Base-by-base conservation (phyloP, 2,329 filamentous ascomycete species). In the Fusarium sublunatum region DNA sequence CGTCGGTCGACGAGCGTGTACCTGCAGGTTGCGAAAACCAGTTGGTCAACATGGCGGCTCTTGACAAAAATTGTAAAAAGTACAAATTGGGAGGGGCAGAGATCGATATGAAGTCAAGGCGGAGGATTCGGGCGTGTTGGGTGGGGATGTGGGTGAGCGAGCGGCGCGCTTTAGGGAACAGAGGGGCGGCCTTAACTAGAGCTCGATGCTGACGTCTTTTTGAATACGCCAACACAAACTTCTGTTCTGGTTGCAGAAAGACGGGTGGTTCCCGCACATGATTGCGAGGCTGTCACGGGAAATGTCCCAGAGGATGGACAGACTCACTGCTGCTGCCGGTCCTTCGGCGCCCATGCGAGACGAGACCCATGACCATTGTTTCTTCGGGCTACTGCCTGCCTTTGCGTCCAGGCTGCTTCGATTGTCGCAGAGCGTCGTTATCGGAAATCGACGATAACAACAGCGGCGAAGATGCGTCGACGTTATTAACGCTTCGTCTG, bases 1-100 rank as follows among this genome's bases (percentile, higher is more conserved):
- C 87, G 54, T 91, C 87, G 65, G 76, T 77, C 5, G 88, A 89
- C 41, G 85, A 86, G 65, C 77, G 77, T 69, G 76, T 79, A 72
- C 80, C 81, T 81, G 71, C 67, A 65, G 73, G 71, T 73, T 73
- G 67, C 36, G 72, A 67, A 68, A 76, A 75, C 77, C 78, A 81
- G 70, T 72, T 74, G 64, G 78, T 80, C 68, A 81, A 77, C 76
- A 80, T 81, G 64, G 54, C 57, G 65, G 50, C 57, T 67, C 51
- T 58, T 52, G 45, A 53, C 34, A 46, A 48, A 58, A 51, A 38
- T 50, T 53, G 54, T 68, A 53, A 61, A 52, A 61, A 62, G 52
- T 53, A 51, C 55, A 56, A 53, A 45, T 47, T 46, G 35, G 56
- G 61, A 57, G 57, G 49, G 49, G 35, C 44, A 58, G 50, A 50